Conservation (phyloP, 257 asterid genomes). For the Nicotiana obtusifolia region DNA sequence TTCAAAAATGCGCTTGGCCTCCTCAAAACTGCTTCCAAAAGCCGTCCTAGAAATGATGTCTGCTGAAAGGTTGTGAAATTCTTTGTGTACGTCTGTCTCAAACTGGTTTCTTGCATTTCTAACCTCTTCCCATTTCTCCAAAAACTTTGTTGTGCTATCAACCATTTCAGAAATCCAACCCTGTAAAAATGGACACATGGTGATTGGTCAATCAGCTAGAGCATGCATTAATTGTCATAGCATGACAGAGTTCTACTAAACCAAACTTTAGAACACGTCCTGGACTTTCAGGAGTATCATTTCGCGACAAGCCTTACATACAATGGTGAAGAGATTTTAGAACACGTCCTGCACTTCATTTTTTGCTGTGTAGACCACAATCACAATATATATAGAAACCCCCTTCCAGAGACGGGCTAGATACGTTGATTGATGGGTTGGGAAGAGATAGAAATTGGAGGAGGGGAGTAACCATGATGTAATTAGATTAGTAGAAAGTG, state of each 20-base stretch:
- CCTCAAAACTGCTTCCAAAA: constrained; percentile 57
- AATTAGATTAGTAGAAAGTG: neutral
- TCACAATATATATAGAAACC: too few relatives aligned
- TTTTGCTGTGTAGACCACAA: neutral
- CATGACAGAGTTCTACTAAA: neutral
- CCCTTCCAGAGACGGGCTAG: neutral
- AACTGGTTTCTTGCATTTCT: constrained; percentile 35
- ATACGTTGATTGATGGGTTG: neutral
- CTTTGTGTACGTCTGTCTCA: constrained; percentile 46
- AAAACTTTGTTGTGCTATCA: constrained; percentile 30
- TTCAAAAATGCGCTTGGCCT: constrained; percentile 52
- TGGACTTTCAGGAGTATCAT: neutral
- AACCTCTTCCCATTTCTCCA: constrained; percentile 46
- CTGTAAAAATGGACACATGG: constrained; percentile 17
- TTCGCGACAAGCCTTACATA: neutral
- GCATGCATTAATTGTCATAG: neutral
- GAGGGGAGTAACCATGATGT: neutral
- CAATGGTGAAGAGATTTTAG: too few relatives aligned
- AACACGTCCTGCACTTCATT: neutral
- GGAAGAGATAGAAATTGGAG: neutral
- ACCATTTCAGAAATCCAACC: constrained; percentile 64
- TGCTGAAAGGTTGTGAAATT: constrained; percentile 55
- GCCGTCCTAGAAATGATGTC: constrained; percentile 56
- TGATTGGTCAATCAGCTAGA: neutral
- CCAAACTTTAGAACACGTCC: neutral